Evolutionary conservation across 2,329 filamentous ascomycete species (phyloP), one percentile per base, ranked within the genome.

Genomic region (Alternaria gaisen): DNA sequence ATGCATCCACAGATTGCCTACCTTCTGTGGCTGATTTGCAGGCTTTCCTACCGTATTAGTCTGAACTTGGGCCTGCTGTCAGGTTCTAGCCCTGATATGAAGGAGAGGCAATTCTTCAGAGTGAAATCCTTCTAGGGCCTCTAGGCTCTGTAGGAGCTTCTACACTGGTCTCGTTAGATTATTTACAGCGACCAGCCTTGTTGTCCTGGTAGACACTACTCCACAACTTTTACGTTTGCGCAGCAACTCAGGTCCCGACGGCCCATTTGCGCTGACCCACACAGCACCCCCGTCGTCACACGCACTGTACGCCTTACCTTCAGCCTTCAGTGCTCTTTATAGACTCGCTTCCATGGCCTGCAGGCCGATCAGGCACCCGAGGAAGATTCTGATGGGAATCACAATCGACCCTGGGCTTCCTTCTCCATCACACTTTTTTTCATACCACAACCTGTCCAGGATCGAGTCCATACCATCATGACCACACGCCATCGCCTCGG

Each of bases 311-410:
- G 53, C 38, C 52, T 38, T 47, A 28, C n/a, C 30, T 24, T 32
- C 26, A 41, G 28, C 36, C 20, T 56, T 32, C 47, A 36, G 14
- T 26, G 24, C 40, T 61, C 47, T 52, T 46, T 53, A 57, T 57
- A 41, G 48, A 40, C 18, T 34, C 53, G 56, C 47, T 28, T 14
- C 47, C 41, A 36, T 61, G 24, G 30, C 38, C 55, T 36, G 26
- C 55, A 58, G 40, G 26, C 20, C 53, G 53, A 51, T 51, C 44
- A 40, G 30, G 32, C 36, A 28, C 22, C 40, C 47, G 18, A 52
- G 24, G 16, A 46, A 22, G 30, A 30, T 22, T 56, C 22, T 56
- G 36, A 20, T 48, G 12, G 34, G 28, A 41, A 42, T n/a, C 40
- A 38, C 53, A 12, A 36, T 38, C 34, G 26, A 50, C n/a, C 20